Base-by-base conservation (phyloP, 108 stramenopile genomes). In the Discostella stelligeroides region DNA sequence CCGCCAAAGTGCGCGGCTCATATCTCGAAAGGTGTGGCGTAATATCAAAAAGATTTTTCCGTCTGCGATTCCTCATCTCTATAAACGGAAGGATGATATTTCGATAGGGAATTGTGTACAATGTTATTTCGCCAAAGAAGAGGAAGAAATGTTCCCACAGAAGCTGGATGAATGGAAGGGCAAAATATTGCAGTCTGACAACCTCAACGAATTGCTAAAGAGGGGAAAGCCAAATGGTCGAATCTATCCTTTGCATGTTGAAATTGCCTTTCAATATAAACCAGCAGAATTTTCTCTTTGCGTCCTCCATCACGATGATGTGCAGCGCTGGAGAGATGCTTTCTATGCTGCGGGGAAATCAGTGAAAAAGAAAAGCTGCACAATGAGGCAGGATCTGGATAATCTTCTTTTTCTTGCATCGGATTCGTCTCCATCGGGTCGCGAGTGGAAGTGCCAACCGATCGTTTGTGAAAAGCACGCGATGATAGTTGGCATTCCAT, bases 21-120 rank as follows among this genome's bases (percentile, higher is more conserved):
- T 85, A 21, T 57, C 78, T 65, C 29, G 15, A 14, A 29, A 64
- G 25, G 59, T 76, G 11, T 92, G 91, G 91, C 27, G 14, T 4
- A 73, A 75, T 41, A 62, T 92, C 24, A 64, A 63, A n/a, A 55
- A 71, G 28, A 41, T 88, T 4, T 89, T 88, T 54, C 91, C 91
- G 17, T 37, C 81, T 46, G 81, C 91, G 24, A 81, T 83, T 13
- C 1, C n/a, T 29, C 77, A 79, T 27, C 20, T 11, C 47, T 74
- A 63, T 58, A 45, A 68, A 40, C 48, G 34, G 1, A 27, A 42
- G 21, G 57, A 46, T 50, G 68, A 60, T 27, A 24, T 49, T 25
- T 41, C 63, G 17, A 65, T 66, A 23, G 80, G 80, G 14, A 76
- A 81, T 46, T 81, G 80, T 25, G 41, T 24, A 9, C 17, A 65